Base-by-base conservation (phyloP, 305 asterid species). In the Ilex paraguariensis region DNA sequence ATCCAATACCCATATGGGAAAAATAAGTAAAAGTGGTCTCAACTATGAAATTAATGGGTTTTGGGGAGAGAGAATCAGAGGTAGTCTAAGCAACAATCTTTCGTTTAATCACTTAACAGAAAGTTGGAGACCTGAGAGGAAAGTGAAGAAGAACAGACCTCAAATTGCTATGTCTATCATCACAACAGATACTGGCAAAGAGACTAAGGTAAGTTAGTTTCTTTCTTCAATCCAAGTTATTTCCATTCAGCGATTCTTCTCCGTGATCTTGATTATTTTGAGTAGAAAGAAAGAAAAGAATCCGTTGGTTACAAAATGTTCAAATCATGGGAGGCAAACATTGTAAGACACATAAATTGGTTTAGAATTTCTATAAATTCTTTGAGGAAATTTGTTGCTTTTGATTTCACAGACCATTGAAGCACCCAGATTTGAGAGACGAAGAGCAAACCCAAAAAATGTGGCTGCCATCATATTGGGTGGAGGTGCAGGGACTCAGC, bases 381-480 rank as follows among this genome's bases (percentile, higher is more conserved):
- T 54, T n/a, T 54, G 3, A 28, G 8, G 3, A 7, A 15, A 36
- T 36, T 15, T n/a, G n/a, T 54, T 7, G 13, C 10, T 14, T 54
- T 14, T 15, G 5, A 15, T 54, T 81, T 67, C 77, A 93, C 77
- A 93, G 99, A 80, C 83, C 0, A 63, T 82, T 28, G 67, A 67
- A 54, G 70, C 84, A 5, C 90, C 95, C 13, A 63, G 36, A 57
- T 48, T 81, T 9, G 95, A 79, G 78, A 83, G 89, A 65, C 82
- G 70, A 36, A 77, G 87, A 80, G 96, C 80, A 5, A 69, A 84
- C 55, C 96, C 97, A 0, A 87, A 90, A 52, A 91, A 90, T 71
- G 97, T 93, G 74, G 97, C 95, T 53, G 95, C 97, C 15, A 85
- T 93, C 67, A 90, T 93, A 51, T 83, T 93, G 44, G 99, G 99